Evolutionary conservation across 768 basidiomycete species (phyloP).

Genomic region (Trametes cubensis): DNA sequence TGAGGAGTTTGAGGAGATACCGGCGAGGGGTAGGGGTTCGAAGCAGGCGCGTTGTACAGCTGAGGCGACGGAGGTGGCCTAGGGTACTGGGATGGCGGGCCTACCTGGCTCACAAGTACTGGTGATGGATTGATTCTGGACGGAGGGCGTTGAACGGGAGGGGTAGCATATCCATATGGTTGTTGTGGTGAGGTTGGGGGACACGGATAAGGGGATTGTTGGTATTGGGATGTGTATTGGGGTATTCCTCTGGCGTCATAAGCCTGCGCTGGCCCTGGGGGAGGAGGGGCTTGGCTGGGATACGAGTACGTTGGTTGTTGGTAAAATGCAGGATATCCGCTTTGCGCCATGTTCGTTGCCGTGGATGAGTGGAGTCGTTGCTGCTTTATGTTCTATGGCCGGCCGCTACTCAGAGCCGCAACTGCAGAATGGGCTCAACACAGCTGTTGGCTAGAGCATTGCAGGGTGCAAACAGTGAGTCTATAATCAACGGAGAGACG

Average conservation of each 20-base stretch:
- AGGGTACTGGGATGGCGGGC: constrained; percentile 1
- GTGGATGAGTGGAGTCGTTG: too few species aligned
- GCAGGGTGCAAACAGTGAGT: too few species aligned
- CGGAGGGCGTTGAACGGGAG: background rate
- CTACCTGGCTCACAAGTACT: background rate
- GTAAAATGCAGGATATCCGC: constrained; percentile 18
- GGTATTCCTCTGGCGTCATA: constrained; percentile 5
- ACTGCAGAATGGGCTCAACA: too few species aligned
- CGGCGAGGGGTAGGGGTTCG: constrained; percentile 19
- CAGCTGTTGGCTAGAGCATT: too few species aligned
- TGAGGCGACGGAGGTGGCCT: constrained; percentile 20
- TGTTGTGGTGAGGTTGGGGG: background rate
- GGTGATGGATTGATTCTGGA: constrained; percentile 8
- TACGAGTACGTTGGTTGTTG: constrained; percentile 14
- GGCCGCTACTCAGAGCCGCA: too few species aligned
- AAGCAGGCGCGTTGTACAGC: background rate
- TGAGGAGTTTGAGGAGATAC: constrained; percentile 17
- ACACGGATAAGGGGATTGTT: background rate
- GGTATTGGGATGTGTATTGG: constrained; percentile 10
- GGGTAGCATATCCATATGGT: background rate
- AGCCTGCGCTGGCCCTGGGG: background rate
- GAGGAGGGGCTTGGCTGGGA: constrained; percentile 1
- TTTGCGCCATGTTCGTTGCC: constrained; percentile 12
- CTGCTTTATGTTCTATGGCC: too few species aligned
- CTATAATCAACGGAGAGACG: too few species aligned